Evolutionary conservation across 106 monocot species (phyloP), one percentile per base, ranked within the genome.

Genomic region (Phalaenopsis equestris): DNA sequence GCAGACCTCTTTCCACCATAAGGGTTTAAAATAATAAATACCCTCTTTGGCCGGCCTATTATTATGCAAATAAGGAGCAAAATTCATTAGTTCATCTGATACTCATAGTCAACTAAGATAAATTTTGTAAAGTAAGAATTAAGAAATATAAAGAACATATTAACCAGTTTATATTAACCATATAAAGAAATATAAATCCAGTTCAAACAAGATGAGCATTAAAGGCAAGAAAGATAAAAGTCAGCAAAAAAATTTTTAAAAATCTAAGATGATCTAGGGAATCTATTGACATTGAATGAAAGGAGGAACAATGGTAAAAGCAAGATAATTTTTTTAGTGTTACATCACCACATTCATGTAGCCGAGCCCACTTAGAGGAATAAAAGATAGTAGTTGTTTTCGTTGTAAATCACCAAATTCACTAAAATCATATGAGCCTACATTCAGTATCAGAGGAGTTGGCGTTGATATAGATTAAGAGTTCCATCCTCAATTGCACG

Each of bases 1-100:
- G 86, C 98, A 79, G 82, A 48, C 83, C 79, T 86, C 79, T 92
- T 98, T 67, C 98, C 98, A 46, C 94, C 94, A 88, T 79, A 98
- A 77, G 98, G 98, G 80, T 98, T 98, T 67, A 98, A 49, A 61
- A 98, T 83, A 48, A 98, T 84, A 77, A 92, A 88, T 76, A 98
- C 83, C 52, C 83, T 84, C 87, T 88, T 98, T 39, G 98, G 94
- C 2, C 98, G 87, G 2, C 91, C 94, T 99, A 75, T 77, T 30
- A 56, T 43, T 41, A 15, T 30, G 41, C 55, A 17, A 23, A 76
- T 49, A 12, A 76, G 10, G 38, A 76, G 14, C 9, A 76, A 49
- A 46, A 23, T 4, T 8, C 49, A 41, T 48, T 74, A 76, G 49
- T 21, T 76, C 21, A 43, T 43, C 41, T 42, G 74, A 74, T 74